phyloP scores from a whole-genome alignment of 225 moss, liverwort and hornwort species.

The Lunularia cruciata region DNA sequence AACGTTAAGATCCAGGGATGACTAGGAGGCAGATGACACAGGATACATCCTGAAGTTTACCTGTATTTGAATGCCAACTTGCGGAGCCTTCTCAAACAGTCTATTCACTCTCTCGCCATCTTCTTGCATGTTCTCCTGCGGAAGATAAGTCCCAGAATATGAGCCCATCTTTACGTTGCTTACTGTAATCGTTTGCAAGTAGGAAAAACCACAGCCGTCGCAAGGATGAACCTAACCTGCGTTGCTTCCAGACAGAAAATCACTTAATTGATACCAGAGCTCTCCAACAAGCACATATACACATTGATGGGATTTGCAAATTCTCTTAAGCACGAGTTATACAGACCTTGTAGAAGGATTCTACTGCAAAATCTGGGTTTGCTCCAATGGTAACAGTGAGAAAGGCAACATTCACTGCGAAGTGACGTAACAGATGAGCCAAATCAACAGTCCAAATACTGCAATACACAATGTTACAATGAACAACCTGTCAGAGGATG shows the following conservation, averaged over 20 bases:
- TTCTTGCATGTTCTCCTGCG: slow-evolving; percentile 92
- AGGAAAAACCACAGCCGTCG: background rate
- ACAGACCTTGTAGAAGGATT: slow-evolving; percentile 86
- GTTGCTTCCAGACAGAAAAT: too few relatives aligned
- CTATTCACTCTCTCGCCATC: slow-evolving; percentile 88
- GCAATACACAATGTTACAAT: slow-evolving; percentile 22
- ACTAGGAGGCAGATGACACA: too few relatives aligned
- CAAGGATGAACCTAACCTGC: too few relatives aligned
- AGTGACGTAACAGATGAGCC: slow-evolving; percentile 88
- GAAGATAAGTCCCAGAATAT: background rate
- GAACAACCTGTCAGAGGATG: background rate
- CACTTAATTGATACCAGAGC: too few relatives aligned
- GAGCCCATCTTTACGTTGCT: background rate
- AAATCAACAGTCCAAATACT: slow-evolving; percentile 99
- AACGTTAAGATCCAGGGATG: too few relatives aligned
- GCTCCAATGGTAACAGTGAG: slow-evolving; percentile 96
- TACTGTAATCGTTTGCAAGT: background rate
- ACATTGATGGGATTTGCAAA: too few relatives aligned
- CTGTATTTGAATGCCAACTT: slow-evolving; percentile 88
- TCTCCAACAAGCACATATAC: too few relatives aligned
- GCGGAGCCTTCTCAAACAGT: slow-evolving; percentile 79
- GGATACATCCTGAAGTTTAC: too few relatives aligned
- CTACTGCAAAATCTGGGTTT: slow-evolving; percentile 88
- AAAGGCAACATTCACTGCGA: slow-evolving; percentile 81
- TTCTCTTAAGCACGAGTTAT: too few relatives aligned